Evolutionary conservation across 495 filamentous ascomycete genomes (phyloP), one percentile per base, ranked within the genome.

Genomic region (Hypoxylon intermedium): DNA sequence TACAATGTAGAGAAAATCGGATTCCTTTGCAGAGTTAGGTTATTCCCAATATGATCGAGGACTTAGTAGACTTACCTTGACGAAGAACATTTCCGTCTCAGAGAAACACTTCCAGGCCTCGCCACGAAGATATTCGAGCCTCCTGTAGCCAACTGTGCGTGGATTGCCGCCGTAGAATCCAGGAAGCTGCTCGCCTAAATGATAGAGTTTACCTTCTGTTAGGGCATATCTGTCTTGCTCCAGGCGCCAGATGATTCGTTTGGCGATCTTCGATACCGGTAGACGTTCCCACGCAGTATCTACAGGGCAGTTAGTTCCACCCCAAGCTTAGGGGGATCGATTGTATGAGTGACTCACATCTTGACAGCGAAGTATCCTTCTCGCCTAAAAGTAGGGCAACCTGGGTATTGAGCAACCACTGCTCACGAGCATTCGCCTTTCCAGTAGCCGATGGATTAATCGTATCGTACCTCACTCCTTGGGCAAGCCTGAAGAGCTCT

Each of bases 341-440:
- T 19, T 47, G 24, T 19, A 23, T 9, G 23, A 28, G 40, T n/a
- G 31, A 77, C 84, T 78, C 73, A 87, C 85, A 93, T 75, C 87
- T 83, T 18, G 87, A 85, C 23, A 93, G 77, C 33, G 86, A 82
- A 16, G 90, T 77, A 64, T 93, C 89, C 69, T 89, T 89, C 45
- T 89, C 87, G 24, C 88, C 89, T 23, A 93, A 75, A 19, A 93
- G 75, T 13, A 89, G 82, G 13, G 89, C 89, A 52, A 86, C 86
- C 65, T 92, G 82, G 38, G 88, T 86, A 59, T 91, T 92, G 23
- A 89, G 83, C 62, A 92, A 77, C 88, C 89, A 93, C 70, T 84
- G 81, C 62, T 92, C 89, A 36, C 79, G 72, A 31, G 78, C 80
- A 31, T 75, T 73, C 18, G 74, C 43, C 5, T 74, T 77, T 31